These are phyloP conservation scores for Russula vinacea DNA, from an alignment of 768 basidiomycete genomes.

Conservation along the genomic window DNA sequence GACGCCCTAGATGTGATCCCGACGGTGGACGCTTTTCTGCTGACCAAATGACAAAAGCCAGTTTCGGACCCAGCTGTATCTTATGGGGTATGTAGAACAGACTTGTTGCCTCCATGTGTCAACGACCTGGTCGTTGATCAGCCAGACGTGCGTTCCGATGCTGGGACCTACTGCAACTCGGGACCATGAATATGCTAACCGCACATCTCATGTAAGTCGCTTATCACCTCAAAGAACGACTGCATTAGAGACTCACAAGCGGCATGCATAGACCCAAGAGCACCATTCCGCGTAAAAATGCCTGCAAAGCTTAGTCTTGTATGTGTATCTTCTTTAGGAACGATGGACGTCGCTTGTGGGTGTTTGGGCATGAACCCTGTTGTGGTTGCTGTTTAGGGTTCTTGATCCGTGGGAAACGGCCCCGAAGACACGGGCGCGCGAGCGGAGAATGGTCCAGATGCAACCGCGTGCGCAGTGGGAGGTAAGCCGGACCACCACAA, in stretches of 20 bases:
- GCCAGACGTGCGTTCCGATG: constrained; percentile 5
- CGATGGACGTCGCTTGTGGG: not conserved
- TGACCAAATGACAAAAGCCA: not conserved
- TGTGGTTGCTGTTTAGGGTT: not conserved
- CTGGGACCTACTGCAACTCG: constrained; percentile 4
- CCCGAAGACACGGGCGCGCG: no score
- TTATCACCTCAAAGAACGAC: not conserved
- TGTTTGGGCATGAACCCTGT: not conserved
- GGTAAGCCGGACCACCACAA: not conserved
- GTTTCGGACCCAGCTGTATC: no score
- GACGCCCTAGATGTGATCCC: constrained; percentile 11
- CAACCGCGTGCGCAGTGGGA: not conserved
- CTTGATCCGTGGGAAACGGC: not conserved
- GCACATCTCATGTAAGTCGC: not conserved
- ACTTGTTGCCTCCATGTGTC: not conserved
- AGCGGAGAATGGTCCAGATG: not conserved
- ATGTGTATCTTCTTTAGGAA: constrained; percentile 10
- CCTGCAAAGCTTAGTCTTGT: constrained; percentile 16
- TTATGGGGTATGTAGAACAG: no score
- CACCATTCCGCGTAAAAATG: constrained; percentile 16
- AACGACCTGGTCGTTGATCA: constrained; percentile 18
- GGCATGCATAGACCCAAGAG: constrained; percentile 14
- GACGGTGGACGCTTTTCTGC: constrained; percentile 15
- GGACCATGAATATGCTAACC: constrained; percentile 21
- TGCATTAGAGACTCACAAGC: constrained; percentile 1